Conservation (phyloP, 129 eudicot species). For the Tagetes patula region DNA sequence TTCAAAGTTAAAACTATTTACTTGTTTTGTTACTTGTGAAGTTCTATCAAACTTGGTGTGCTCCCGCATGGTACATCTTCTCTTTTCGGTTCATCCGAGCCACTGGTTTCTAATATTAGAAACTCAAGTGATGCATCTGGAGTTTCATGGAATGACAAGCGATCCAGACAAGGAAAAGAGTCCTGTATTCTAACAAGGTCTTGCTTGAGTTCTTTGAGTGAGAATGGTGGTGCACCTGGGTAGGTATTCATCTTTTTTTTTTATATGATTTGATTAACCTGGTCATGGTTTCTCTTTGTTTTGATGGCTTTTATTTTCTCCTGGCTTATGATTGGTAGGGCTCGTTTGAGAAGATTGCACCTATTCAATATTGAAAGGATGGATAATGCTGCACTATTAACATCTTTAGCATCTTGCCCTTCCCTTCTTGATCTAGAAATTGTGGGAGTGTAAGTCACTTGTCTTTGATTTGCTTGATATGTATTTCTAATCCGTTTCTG, state of each 20-base stretch:
- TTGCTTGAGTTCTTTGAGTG: slow-evolving; percentile 58
- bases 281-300: slow-evolving; percentile 2
- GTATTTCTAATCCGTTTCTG: neutral
- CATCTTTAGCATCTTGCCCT: slow-evolving; percentile 61
- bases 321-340: slow-evolving; percentile 30
- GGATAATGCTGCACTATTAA: slow-evolving; percentile 60
- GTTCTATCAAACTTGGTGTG: slow-evolving; percentile 80
- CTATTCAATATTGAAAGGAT: slow-evolving; percentile 71
- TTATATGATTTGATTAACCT: neutral
- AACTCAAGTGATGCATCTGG: slow-evolving; percentile 68
- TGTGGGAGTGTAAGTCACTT: slow-evolving; percentile 76
- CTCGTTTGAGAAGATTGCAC: slow-evolving; percentile 59
- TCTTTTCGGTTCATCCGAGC: slow-evolving; percentile 46
- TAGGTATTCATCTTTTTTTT: slow-evolving; percentile 28
- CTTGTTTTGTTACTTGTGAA: slow-evolving; percentile 25
- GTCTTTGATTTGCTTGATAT: neutral
- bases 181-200: slow-evolving; percentile 61
- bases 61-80: slow-evolving; percentile 45
- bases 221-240: slow-evolving; percentile 62
- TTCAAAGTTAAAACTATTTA: neutral
- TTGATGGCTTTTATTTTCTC: slow-evolving; percentile 8
- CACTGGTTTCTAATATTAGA: slow-evolving; percentile 51
- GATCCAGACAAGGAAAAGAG: slow-evolving; percentile 69
- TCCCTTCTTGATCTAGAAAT: slow-evolving; percentile 68
- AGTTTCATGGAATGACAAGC: slow-evolving; percentile 65